Evolutionary conservation across 2,329 filamentous ascomycete genomes (phyloP).

Genomic region (Mycogone perniciosa): DNA sequence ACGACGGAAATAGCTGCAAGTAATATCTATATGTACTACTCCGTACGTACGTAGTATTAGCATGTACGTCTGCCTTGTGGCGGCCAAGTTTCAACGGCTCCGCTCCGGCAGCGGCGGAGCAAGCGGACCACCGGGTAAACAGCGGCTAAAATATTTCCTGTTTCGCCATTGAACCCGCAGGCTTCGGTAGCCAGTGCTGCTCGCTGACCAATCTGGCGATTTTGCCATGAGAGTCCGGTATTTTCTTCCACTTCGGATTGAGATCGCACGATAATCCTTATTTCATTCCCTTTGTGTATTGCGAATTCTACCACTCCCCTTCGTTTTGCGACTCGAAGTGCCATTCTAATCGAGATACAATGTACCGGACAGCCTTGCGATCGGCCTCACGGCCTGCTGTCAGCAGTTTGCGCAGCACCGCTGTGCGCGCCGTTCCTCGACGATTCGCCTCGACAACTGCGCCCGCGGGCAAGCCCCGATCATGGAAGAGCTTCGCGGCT

Average conservation of each 20-base stretch:
- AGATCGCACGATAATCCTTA: constrained; percentile 7
- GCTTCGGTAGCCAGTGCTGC: not conserved
- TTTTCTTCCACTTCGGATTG: constrained; percentile 9
- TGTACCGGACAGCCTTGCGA: constrained; percentile 49
- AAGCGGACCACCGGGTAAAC: not conserved
- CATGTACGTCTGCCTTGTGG: not conserved
- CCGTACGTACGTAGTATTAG: too few relatives aligned
- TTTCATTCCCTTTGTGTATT: not conserved
- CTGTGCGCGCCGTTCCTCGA: constrained; percentile 35
- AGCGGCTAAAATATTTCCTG: constrained; percentile 1
- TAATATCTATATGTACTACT: not conserved
- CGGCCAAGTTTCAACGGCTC: not conserved
- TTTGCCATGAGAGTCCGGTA: constrained; percentile 7
- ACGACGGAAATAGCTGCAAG: not conserved
- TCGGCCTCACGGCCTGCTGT: constrained; percentile 40
- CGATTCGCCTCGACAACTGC: constrained; percentile 47
- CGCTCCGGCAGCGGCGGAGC: not conserved
- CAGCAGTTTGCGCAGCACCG: constrained; percentile 35
- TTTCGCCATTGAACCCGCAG: not conserved
- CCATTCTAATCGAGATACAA: constrained; percentile 20
- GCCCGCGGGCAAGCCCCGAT: constrained; percentile 60
- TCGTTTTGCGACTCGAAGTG: constrained; percentile 3
- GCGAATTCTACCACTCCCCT: not conserved
- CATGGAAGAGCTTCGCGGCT: constrained; percentile 70
- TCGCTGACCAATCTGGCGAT: constrained; percentile 14